Percentiles rank a stretch among this genome's conserved stretches.
These are phyloP conservation scores for Dipodascopsis uninucleata DNA, from an alignment of 805 yeast genomes.

Conservation along the genomic window DNA sequence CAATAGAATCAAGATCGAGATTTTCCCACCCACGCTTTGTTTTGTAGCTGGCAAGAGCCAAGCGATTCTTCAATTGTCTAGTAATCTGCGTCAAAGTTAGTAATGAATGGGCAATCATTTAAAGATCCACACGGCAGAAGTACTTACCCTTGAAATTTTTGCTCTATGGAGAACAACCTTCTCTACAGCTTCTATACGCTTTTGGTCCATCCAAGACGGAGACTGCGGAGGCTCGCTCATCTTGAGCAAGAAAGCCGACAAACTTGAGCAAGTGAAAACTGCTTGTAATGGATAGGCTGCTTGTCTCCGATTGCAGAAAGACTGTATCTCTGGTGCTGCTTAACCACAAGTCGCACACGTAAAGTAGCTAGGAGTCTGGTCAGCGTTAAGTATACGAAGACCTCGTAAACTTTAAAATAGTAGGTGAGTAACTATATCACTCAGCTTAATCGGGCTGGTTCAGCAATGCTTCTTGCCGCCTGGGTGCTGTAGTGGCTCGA, in stretches of 20 bases:
- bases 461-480: too few relatives aligned
- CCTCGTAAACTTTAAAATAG: background rate
- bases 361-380: background rate
- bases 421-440: background rate
- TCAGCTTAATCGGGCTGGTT: too few relatives aligned
- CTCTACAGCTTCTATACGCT: conserved; percentile 28
- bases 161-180: conserved; percentile 42
- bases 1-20: conserved; percentile 37
- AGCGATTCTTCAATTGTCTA: conserved; percentile 41
- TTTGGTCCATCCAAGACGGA: conserved; percentile 26
- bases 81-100: conserved; percentile 33
- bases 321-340: background rate
- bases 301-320: background rate
- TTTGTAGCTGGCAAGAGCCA: conserved; percentile 42
- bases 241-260: conserved; percentile 1
- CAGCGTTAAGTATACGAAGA: background rate
- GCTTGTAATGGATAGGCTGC: background rate
- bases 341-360: background rate
- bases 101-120: background rate
- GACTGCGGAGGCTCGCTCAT: conserved; percentile 9
- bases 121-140: background rate
- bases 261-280: background rate
- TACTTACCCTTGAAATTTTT: conserved; percentile 39
- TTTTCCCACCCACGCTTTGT: conserved; percentile 41
- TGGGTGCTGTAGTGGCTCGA: too few relatives aligned